These are phyloP conservation scores for Nidularia sp. DNA, from an alignment of 768 basidiomycete genomes.

Conservation along the genomic window DNA sequence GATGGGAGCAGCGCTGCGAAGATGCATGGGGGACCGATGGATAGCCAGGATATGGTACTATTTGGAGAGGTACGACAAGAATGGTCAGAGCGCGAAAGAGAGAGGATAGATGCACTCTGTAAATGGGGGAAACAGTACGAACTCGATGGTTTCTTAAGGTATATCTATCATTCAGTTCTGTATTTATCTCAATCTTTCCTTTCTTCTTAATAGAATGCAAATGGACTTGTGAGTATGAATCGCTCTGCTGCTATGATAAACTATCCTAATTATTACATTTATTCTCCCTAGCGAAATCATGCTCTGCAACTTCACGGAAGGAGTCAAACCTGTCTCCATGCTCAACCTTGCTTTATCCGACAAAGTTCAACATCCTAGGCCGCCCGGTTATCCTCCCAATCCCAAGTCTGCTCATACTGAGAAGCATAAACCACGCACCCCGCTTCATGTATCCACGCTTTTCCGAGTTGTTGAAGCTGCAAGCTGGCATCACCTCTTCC, in stretches of 20 bases:
- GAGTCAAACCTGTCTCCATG: slow-evolving; percentile 16
- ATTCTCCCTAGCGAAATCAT: slow-evolving; percentile 24
- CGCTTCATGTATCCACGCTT: not conserved
- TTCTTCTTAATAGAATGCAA: slow-evolving; percentile 10
- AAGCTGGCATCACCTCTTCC: slow-evolving; percentile 25
- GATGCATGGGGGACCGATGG: slow-evolving; percentile 22
- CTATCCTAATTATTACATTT: slow-evolving; percentile 16
- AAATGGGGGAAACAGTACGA: slow-evolving; percentile 22
- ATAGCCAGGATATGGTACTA: slow-evolving; percentile 28
- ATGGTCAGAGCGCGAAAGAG: slow-evolving; percentile 10
- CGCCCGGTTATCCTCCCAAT: not conserved
- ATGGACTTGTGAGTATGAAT: slow-evolving; percentile 21
- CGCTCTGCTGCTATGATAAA: not conserved
- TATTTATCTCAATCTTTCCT: too few relatives aligned
- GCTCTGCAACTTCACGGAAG: slow-evolving; percentile 25
- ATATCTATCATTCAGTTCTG: too few relatives aligned
- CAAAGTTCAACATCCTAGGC: slow-evolving; percentile 15
- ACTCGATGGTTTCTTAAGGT: slow-evolving; percentile 35
- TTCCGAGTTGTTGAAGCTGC: slow-evolving; percentile 13
- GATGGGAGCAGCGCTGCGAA: slow-evolving; percentile 34
- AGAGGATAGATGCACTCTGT: slow-evolving; percentile 23
- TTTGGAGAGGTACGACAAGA: slow-evolving; percentile 20
- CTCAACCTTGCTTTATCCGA: slow-evolving; percentile 21
- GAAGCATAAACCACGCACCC: not conserved
- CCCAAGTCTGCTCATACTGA: not conserved